phyloP scores from a whole-genome alignment of 345 rosid genomes.

The Murraya koenigii region DNA sequence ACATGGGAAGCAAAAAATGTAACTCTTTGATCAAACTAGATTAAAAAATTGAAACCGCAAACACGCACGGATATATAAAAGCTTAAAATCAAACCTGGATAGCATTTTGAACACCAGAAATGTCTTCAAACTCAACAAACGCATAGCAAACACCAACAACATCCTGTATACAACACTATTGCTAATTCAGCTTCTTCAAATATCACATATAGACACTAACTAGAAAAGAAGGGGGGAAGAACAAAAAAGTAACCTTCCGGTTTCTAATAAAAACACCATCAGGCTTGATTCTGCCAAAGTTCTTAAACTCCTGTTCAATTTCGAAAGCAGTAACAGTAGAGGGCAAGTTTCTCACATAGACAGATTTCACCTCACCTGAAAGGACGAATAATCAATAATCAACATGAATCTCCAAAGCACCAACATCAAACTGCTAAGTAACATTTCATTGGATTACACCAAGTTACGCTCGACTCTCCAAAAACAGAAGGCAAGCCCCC shows the following conservation, averaged over 20 bases:
- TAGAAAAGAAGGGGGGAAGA: neutral
- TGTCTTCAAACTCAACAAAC: slow-evolving; percentile 95
- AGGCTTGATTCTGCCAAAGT: slow-evolving; percentile 82
- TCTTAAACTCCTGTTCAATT: slow-evolving; percentile 79
- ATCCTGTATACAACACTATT: slow-evolving; percentile 52
- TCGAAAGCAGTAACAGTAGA: slow-evolving; percentile 71
- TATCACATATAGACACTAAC: neutral
- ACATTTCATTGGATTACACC: slow-evolving; percentile 2
- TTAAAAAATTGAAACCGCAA: neutral
- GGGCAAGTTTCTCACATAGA: slow-evolving; percentile 94
- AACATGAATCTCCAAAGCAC: neutral
- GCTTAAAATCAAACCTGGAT: slow-evolving; percentile 53
- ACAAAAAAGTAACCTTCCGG: slow-evolving; percentile 59
- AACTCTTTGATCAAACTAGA: neutral
- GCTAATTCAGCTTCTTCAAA: slow-evolving; percentile 17
- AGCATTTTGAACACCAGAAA: slow-evolving; percentile 79
- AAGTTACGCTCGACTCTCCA: neutral
- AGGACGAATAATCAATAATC: slow-evolving; percentile 25
- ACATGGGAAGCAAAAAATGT: neutral
- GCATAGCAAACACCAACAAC: slow-evolving; percentile 92
- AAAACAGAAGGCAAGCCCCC: neutral
- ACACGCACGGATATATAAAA: too few species aligned
- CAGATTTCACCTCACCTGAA: slow-evolving; percentile 86
- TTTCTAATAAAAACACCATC: slow-evolving; percentile 87
- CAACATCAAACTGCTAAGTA: neutral